A percentile compares a stretch with the other conserved stretches of the same genome.
Evolutionary conservation across 164 flowering plant genomes (phyloP).

Genomic region (Aristolochia californica): DNA sequence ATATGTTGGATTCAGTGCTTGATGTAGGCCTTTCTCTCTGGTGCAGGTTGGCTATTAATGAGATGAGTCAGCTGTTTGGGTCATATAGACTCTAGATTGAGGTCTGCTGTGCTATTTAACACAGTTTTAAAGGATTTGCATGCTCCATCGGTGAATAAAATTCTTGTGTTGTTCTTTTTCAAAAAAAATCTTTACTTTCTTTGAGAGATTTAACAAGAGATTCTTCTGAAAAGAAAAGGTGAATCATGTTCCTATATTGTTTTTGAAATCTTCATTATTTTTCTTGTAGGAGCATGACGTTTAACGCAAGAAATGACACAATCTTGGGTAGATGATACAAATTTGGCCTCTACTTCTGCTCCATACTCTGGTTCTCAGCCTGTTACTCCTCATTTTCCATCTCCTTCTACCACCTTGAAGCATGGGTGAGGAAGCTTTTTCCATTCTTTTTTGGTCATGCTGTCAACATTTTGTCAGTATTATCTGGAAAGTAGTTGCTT

Average conservation of each 20-base stretch:
- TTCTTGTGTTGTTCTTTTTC: too few relatives aligned
- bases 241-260: background rate
- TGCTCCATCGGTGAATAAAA: too few relatives aligned
- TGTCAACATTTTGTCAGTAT: background rate
- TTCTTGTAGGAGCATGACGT: constrained; percentile 13
- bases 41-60: too few relatives aligned
- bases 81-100: too few relatives aligned
- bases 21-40: too few relatives aligned
- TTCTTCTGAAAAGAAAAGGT: background rate
- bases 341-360: constrained; percentile 12
- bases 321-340: constrained; percentile 13
- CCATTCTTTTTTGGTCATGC: background rate
- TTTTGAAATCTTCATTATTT: too few relatives aligned
- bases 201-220: too few relatives aligned
- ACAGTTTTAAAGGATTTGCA: too few relatives aligned
- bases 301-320: constrained; percentile 13
- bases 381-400: constrained; percentile 9
- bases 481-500: background rate
- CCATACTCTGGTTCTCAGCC: constrained; percentile 8
- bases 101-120: too few relatives aligned
- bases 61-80: too few relatives aligned
- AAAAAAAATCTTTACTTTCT: too few relatives aligned
- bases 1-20: too few relatives aligned
- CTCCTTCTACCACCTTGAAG: constrained; percentile 5
- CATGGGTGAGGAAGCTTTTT: constrained; percentile 8